These are phyloP conservation scores for Stachybotrys chartarum DNA, from an alignment of 2,329 filamentous ascomycete genomes.

Conservation along the genomic window DNA sequence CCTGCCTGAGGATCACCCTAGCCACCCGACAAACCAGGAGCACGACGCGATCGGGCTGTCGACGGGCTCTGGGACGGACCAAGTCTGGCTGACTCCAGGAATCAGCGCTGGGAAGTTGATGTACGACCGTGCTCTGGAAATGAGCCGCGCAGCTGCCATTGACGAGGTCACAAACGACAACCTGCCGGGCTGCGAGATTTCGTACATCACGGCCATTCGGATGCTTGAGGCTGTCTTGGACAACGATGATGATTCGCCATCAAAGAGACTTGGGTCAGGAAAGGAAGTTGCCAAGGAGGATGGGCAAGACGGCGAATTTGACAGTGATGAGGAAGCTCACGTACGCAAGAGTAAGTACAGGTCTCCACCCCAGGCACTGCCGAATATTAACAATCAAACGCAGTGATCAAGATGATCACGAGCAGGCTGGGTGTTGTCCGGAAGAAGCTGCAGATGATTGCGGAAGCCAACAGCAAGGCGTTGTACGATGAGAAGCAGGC, in stretches of 20 bases:
- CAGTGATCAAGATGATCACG: constrained; percentile 58
- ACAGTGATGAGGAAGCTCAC: constrained; percentile 64
- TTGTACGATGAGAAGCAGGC: constrained; percentile 34
- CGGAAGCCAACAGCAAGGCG: constrained; percentile 44
- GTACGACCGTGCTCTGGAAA: constrained; percentile 95
- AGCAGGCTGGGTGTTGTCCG: constrained; percentile 47
- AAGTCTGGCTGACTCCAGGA: constrained; percentile 77
- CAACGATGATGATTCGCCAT: constrained; percentile 56
- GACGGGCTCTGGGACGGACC: constrained; percentile 61
- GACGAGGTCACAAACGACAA: constrained; percentile 94
- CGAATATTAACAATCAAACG: constrained; percentile 12
- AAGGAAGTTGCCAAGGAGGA: constrained; percentile 34
- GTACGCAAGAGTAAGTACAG: constrained; percentile 60
- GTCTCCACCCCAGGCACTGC: neutral
- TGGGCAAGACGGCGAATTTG: constrained; percentile 37
- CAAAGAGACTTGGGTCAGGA: constrained; percentile 24
- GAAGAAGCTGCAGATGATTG: constrained; percentile 56
- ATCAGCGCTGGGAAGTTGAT: constrained; percentile 94
- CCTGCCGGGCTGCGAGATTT: constrained; percentile 78
- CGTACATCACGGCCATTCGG: constrained; percentile 85
- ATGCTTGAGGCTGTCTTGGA: constrained; percentile 95
- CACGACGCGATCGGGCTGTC: constrained; percentile 48
- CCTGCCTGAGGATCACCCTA: constrained; percentile 77
- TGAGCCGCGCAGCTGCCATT: constrained; percentile 90
- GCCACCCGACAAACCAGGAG: constrained; percentile 73